Percentiles rank a stretch among this genome's conserved stretches.
These are phyloP conservation scores for Candida hispaniensis DNA, from an alignment of 805 yeast species.

Conservation along the genomic window DNA sequence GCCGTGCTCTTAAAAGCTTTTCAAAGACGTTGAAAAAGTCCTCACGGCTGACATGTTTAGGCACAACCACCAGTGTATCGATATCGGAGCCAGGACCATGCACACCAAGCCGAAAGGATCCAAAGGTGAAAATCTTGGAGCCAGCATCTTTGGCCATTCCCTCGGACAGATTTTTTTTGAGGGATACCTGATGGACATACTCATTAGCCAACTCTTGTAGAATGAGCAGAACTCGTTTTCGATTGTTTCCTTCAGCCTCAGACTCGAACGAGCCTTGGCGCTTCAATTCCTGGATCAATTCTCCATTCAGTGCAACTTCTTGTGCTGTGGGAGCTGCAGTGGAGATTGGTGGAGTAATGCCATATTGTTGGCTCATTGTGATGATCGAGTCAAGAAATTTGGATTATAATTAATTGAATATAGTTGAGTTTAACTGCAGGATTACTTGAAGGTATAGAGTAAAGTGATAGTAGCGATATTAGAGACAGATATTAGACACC, in stretches of 20 bases:
- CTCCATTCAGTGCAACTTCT: constrained; percentile 67
- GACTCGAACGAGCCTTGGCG: constrained; percentile 80
- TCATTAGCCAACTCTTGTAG: constrained; percentile 67
- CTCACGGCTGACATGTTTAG: constrained; percentile 85
- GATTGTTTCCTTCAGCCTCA: constrained; percentile 67
- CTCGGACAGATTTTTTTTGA: constrained; percentile 82
- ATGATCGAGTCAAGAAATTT: no score
- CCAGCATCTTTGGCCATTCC: constrained; percentile 98
- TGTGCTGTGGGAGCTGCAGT: constrained; percentile 72
- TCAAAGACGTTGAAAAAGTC: constrained; percentile 82
- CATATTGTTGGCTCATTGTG: constrained; percentile 31
- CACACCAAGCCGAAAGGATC: constrained; percentile 89
- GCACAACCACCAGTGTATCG: constrained; percentile 92
- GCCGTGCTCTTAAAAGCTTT: constrained; percentile 53
- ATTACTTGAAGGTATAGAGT: no score
- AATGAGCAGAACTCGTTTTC: constrained; percentile 61
- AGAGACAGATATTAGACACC: no score
- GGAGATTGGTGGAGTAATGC: constrained; percentile 79
- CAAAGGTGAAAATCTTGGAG: constrained; percentile 93
- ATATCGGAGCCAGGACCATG: constrained; percentile 98
- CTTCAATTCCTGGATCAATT: constrained; percentile 66
- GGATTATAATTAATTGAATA: no score
- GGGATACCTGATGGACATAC: constrained; percentile 74
- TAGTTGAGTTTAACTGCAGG: no score
- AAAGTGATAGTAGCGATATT: no score